Conservation (phyloP, 148 eudicot genomes). For the Fallopia convolvulus region DNA sequence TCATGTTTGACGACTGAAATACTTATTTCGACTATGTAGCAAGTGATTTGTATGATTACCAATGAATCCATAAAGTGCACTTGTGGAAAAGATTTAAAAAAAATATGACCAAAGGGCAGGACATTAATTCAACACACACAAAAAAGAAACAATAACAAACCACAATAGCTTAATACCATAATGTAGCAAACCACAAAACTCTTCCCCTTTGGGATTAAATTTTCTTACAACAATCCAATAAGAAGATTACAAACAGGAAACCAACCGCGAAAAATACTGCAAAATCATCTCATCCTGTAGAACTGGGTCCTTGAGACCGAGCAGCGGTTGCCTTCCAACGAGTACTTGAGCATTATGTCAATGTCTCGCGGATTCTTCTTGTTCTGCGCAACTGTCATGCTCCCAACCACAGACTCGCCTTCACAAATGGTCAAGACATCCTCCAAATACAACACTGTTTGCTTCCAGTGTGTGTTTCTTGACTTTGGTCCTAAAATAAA, state of each 20-base stretch:
- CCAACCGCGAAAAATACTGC: not conserved
- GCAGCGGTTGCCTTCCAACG: slow-evolving; percentile 65
- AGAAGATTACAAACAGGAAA: not conserved
- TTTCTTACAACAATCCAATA: not conserved
- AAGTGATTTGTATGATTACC: no score
- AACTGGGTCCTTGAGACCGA: slow-evolving; percentile 62
- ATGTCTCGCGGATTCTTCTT: slow-evolving; percentile 95
- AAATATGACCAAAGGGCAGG: no score
- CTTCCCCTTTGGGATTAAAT: not conserved
- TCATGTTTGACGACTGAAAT: no score
- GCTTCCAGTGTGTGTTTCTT: slow-evolving; percentile 90
- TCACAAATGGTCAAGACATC: slow-evolving; percentile 75
- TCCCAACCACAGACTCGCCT: slow-evolving; percentile 73
- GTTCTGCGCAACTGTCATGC: slow-evolving; percentile 77
- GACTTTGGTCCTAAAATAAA: slow-evolving; percentile 71
- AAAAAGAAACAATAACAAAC: not conserved
- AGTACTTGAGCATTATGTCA: slow-evolving; percentile 71
- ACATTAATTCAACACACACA: not conserved
- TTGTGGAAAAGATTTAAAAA: no score
- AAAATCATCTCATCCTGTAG: slow-evolving; percentile 65
- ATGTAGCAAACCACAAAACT: not conserved
- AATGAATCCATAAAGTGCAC: no score
- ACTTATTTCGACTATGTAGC: no score
- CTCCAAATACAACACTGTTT: slow-evolving; percentile 89
- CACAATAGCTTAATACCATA: not conserved